phyloP scores from a whole-genome alignment of 768 basidiomycete species.

The Boletus rubescentipes region DNA sequence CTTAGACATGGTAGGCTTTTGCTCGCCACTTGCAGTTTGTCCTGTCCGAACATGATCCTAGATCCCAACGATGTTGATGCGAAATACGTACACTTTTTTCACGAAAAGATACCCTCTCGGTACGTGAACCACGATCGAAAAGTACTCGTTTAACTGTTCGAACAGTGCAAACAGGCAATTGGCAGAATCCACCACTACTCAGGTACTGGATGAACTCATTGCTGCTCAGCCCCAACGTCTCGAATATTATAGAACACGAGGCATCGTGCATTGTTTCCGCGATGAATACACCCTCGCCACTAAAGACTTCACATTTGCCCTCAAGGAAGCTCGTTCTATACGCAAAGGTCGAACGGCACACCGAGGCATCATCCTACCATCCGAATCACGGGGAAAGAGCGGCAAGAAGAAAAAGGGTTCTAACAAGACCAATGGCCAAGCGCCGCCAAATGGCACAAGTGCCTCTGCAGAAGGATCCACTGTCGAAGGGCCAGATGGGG shows the following conservation, averaged over 20 bases:
- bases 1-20: constrained; percentile 57
- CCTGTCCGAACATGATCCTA: constrained; percentile 25
- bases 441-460: constrained; percentile 67
- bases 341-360: constrained; percentile 67
- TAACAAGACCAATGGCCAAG: constrained; percentile 56
- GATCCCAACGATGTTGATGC: constrained; percentile 80
- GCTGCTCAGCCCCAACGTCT: constrained; percentile 68
- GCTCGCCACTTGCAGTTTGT: not conserved
- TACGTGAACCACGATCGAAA: constrained; percentile 35
- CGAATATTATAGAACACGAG: constrained; percentile 87
- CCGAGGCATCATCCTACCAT: constrained; percentile 39
- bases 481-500: constrained; percentile 49
- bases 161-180: constrained; percentile 58
- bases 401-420: constrained; percentile 58
- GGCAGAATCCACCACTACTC: constrained; percentile 78
- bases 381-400: constrained; percentile 40
- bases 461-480: constrained; percentile 40
- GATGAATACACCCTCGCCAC: constrained; percentile 75
- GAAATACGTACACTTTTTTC: constrained; percentile 90
- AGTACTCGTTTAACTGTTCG: constrained; percentile 17
- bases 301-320: constrained; percentile 78
- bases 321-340: constrained; percentile 70
- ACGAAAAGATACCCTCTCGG: constrained; percentile 94
- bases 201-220: constrained; percentile 79
- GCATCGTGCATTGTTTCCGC: constrained; percentile 85